Evolutionary conservation across 495 filamentous ascomycete species (phyloP), one percentile per base, ranked within the genome.

Genomic region (Daldinia decipiens): DNA sequence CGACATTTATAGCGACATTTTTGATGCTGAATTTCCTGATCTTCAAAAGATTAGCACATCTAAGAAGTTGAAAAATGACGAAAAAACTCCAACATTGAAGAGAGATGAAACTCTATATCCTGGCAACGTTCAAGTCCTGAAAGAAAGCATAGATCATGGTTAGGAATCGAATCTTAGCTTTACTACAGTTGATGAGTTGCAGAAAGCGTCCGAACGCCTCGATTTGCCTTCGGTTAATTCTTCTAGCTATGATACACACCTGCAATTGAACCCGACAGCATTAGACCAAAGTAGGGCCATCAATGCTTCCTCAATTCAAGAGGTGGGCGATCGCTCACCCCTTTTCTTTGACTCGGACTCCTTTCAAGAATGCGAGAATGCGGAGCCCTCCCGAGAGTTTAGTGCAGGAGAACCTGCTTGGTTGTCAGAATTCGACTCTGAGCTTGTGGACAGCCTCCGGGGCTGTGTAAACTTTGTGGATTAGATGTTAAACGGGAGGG

Each of bases 381-480:
- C 54, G 11, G 50, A 73, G n/a, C 31, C 51, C 43, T 1, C 5
- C 27, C 40, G 26, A 5, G 24, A 12, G 7, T 7, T 27, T 38
- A 29, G 26, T 72, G 2, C n/a, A 57, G 9, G 11, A 19, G 77
- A 82, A 52, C 84, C 84, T 13, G 76, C 67, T 3, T 87, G 84
- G 85, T 74, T 84, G 11, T 74, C 80, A 27, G 81, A 83, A 15
- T 80, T 85, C 58, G 82, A 87, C 50, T 64, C 79, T 6, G 84
- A 81, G 13, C 59, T 87, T 39, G 76, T 87, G 53, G 74, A 85
- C 36, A 76, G 80, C 40, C 80, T 84, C 47, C 80, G 84, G 62
- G 83, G 82, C 8, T 79, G 73, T 69, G 83, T 86, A 24, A 83
- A 83, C 9, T 86, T 87, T 75, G 77, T 87, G 55, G 75, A 74